Evolutionary conservation across 129 eudicot species (phyloP).

Genomic region (Kitagawia praeruptora): DNA sequence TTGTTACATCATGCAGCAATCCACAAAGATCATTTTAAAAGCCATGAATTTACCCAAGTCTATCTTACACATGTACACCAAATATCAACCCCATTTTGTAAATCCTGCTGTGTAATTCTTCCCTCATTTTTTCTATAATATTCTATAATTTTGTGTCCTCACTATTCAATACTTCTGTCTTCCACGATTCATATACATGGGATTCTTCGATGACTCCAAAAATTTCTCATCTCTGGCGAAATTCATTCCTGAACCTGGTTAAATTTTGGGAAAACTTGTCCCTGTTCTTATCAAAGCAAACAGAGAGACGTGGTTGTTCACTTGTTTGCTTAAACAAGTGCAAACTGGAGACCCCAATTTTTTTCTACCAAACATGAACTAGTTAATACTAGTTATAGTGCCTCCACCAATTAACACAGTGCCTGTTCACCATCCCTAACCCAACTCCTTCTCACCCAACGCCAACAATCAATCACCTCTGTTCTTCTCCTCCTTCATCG

Average conservation of each 20-base stretch:
- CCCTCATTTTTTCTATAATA: not conserved
- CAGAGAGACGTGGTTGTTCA: constrained; percentile 18
- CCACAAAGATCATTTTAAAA: not conserved
- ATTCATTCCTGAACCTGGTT: constrained; percentile 26
- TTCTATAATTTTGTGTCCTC: not conserved
- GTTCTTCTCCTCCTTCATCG: no score
- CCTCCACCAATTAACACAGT: no score
- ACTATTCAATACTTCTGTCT: not conserved
- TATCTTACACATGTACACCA: not conserved
- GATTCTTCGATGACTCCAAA: not conserved
- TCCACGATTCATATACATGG: constrained; percentile 7
- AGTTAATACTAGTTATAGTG: not conserved
- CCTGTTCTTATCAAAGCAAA: constrained; percentile 29
- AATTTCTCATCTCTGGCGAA: constrained; percentile 10
- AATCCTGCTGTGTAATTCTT: not conserved
- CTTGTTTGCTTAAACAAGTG: not conserved
- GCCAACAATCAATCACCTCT: no score
- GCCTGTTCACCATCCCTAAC: no score
- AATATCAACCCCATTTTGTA: not conserved
- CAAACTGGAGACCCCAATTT: not conserved
- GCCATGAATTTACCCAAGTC: not conserved
- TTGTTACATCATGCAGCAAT: not conserved
- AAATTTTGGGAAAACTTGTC: constrained; percentile 23
- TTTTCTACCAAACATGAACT: not conserved
- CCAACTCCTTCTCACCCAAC: no score